Evolutionary conservation across 352 stramenopile genomes (phyloP), one percentile per base, ranked within the genome.

Genomic region (Pythium rishiriense): DNA sequence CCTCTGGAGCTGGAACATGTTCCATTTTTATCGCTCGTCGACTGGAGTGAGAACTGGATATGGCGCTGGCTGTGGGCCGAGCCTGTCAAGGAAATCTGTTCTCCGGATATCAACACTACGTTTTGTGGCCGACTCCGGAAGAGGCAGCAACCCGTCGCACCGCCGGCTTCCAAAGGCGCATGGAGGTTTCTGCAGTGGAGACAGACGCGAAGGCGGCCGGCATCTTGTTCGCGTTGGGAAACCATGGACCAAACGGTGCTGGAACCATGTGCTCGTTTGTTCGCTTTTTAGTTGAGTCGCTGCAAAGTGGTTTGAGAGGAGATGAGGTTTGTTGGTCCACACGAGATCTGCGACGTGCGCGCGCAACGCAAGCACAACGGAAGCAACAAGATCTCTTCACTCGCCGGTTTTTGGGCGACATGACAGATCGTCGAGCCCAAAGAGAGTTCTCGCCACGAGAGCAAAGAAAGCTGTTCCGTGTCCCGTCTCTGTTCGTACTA

Each of bases 321-420:
- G 3, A 43, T 43, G 37, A 43, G 37, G 37, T 21, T 43, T 43
- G 37, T n/a, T 43, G 37, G 35, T 6, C 37, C 3, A 12, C 37
- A n/a, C 37, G 14, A 43, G 14, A 43, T 28, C 45, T 48, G 57
- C 35, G 57, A 56, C 57, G 24, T 46, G 31, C 14, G 35, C 48
- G 57, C 46, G 57, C 57, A 64, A 64, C 57, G 25, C 56, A 43
- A 11, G 22, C 17, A 49, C 57, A 55, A 64, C 46, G 56, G 15
- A 64, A 64, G 22, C 11, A 8, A 21, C 37, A 21, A 45, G 46
- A 64, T 64, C 57, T 64, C 57, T 64, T 64, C 57, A 64, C 57
- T 43, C n/a, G 37, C n/a, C 9, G 35, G 35, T 41, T 55, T 33
- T 55, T 33, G 35, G 46, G 54, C 28, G 22, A 41, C 28, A 56